These are phyloP conservation scores for Colletotrichum siamense DNA, from an alignment of 2,329 filamentous ascomycete genomes.

Conservation along the genomic window DNA sequence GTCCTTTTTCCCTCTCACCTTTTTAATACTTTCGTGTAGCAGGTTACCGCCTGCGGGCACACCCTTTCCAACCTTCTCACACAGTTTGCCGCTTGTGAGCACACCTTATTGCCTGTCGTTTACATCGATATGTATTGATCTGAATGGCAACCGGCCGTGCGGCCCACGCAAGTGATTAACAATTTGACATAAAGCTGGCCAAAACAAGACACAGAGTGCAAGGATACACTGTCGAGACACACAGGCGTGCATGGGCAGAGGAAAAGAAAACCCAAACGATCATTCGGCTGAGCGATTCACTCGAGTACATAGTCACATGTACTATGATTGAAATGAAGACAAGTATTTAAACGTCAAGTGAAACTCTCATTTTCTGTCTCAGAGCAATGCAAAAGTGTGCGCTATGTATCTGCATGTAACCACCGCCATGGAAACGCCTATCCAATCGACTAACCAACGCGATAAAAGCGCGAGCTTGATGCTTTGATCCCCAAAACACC, in stretches of 20 bases:
- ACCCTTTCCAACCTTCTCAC: no score
- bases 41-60: no score
- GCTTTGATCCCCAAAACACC: slow-evolving; percentile 18
- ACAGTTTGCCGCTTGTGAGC: no score
- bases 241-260: not conserved
- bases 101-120: no score
- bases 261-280: not conserved
- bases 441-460: slow-evolving; percentile 4
- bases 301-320: not conserved
- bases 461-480: slow-evolving; percentile 5
- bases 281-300: not conserved
- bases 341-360: not conserved
- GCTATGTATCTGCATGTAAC: slow-evolving; percentile 21
- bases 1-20: no score
- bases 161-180: not conserved
- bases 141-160: not conserved
- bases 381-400: slow-evolving; percentile 13
- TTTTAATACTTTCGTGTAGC: no score
- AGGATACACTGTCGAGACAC: not conserved
- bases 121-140: not conserved
- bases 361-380: slow-evolving; percentile 15
- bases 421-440: slow-evolving; percentile 10
- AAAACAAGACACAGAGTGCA: not conserved
- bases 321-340: not conserved
- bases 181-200: not conserved